These are phyloP conservation scores for Aquilaria agallochum DNA, from an alignment of 441 rosid species.

Conservation along the genomic window DNA sequence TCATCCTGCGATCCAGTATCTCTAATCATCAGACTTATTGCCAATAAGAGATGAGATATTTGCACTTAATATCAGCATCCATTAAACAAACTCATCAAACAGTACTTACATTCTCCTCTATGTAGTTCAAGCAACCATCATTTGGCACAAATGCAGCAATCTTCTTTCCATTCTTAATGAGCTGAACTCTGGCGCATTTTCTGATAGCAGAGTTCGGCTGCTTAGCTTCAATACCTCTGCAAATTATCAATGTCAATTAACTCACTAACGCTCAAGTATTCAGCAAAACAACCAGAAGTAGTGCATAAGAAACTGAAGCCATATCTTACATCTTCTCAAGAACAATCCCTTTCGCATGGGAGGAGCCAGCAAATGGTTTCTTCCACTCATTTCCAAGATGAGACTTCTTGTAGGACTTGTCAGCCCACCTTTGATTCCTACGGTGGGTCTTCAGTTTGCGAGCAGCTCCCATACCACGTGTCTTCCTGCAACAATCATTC, in stretches of 20 bases:
- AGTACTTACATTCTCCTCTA: conserved; percentile 45
- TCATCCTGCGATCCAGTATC: conserved; percentile 30
- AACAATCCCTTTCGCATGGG: conserved; percentile 61
- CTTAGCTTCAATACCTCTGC: conserved; percentile 59
- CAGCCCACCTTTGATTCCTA: conserved; percentile 50
- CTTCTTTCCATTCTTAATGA: conserved; percentile 61
- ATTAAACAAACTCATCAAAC: background rate
- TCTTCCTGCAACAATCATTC: conserved; percentile 28
- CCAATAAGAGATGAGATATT: background rate
- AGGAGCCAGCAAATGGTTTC: conserved; percentile 57
- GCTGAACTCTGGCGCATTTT: conserved; percentile 58
- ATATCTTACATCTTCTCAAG: conserved; percentile 44
- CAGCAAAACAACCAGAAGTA: background rate
- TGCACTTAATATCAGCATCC: too few species aligned
- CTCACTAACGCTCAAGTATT: background rate
- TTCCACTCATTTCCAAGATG: conserved; percentile 53
- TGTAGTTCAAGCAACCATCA: conserved; percentile 63
- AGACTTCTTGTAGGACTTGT: conserved; percentile 48
- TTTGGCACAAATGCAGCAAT: conserved; percentile 64
- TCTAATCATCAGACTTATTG: background rate
- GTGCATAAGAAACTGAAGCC: background rate
- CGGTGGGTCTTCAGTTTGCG: conserved; percentile 43
- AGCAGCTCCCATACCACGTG: conserved; percentile 64
- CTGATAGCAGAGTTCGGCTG: conserved; percentile 66
- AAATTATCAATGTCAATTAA: background rate